phyloP scores from a whole-genome alignment of 2,329 filamentous ascomycete genomes.

The Penicillium sp. region DNA sequence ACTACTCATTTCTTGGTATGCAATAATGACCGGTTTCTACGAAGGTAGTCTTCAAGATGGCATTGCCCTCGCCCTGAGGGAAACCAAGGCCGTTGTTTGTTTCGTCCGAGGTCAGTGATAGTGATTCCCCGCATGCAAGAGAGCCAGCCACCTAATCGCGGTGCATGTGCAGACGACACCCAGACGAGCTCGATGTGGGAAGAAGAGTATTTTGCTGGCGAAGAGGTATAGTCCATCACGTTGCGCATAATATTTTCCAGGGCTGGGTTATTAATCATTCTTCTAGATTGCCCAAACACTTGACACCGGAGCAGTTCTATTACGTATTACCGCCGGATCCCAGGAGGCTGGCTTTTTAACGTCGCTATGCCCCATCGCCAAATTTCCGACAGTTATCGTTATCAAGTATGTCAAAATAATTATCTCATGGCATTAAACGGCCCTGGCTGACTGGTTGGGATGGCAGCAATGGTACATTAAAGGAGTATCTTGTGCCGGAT shows the following conservation, averaged over 20 bases:
- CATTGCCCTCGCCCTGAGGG: conserved; percentile 71
- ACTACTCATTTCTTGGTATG: conserved; percentile 3
- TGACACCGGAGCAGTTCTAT: conserved; percentile 63
- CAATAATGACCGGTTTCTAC: conserved; percentile 68
- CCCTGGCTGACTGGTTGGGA: conserved; percentile 13
- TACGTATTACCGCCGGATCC: conserved; percentile 71
- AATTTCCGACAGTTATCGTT: conserved; percentile 75
- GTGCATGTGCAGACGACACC: conserved; percentile 58
- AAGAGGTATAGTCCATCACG: conserved; percentile 45
- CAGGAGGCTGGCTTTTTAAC: conserved; percentile 79
- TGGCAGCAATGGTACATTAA: conserved; percentile 69
- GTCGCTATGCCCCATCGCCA: conserved; percentile 78
- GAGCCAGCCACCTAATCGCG: conserved; percentile 10
- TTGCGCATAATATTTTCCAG: neutral
- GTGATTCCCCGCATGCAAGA: conserved; percentile 24
- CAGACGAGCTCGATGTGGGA: conserved; percentile 74
- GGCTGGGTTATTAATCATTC: conserved; percentile 13
- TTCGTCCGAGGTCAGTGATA: conserved; percentile 70
- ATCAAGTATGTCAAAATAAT: conserved; percentile 59
- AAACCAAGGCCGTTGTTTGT: conserved; percentile 77
- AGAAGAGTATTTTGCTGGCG: conserved; percentile 60
- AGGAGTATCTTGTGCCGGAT: conserved; percentile 71
- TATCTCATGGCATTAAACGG: neutral
- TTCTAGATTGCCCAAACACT: conserved; percentile 59
- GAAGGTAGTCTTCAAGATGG: conserved; percentile 76